phyloP scores from a whole-genome alignment of 2,329 filamentous ascomycete genomes.

The Neonectria sp. region DNA sequence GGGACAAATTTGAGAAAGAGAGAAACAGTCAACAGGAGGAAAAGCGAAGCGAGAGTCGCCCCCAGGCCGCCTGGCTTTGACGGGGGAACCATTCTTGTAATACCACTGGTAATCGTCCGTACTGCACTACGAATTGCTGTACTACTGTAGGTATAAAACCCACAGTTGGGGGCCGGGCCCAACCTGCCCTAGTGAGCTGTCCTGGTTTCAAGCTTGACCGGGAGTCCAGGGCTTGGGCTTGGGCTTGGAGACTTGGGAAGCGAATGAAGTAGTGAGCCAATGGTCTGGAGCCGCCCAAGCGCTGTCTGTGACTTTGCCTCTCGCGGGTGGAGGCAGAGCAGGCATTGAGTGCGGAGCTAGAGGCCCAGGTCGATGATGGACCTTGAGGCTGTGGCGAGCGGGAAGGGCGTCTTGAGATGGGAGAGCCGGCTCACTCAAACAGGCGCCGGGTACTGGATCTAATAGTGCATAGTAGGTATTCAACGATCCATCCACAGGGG shows the following conservation, averaged over 20 bases:
- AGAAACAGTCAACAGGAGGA: not conserved
- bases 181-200: conserved; percentile 5
- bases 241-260: not conserved
- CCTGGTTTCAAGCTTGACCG: conserved; percentile 3
- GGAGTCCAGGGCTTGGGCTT: not conserved
- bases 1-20: not conserved
- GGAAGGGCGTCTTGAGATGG: not conserved
- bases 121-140: not conserved
- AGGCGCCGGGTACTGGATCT: no score
- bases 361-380: not conserved
- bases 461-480: no score
- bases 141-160: not conserved
- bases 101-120: not conserved
- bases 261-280: not conserved
- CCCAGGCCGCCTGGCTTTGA: not conserved
- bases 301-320: not conserved
- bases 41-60: not conserved
- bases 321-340: not conserved
- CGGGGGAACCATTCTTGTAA: not conserved
- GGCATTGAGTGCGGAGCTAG: not conserved
- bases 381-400: not conserved
- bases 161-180: not conserved
- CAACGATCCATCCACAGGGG: no score
- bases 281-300: conserved; percentile 12
- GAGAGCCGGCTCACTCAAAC: no score